These are phyloP conservation scores for Oryza brachyantha DNA, from an alignment of 176 grass and related monocot genomes.

Conservation along the genomic window DNA sequence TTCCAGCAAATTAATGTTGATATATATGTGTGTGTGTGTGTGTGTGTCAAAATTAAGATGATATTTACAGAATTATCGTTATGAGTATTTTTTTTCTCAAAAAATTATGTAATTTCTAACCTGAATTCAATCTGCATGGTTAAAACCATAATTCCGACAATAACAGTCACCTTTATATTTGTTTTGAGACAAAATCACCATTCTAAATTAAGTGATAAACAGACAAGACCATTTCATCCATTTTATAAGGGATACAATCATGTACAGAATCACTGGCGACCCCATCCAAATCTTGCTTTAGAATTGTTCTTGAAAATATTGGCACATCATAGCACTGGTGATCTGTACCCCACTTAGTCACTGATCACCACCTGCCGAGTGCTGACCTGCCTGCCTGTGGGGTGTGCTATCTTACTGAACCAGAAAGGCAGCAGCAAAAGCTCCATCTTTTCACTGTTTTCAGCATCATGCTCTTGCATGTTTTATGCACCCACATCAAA, in stretches of 20 bases:
- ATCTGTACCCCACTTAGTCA: conserved; percentile 26
- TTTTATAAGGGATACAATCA: not conserved
- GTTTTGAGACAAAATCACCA: not conserved
- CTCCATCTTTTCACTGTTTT: conserved; percentile 12
- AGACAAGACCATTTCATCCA: not conserved
- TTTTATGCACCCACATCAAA: conserved; percentile 19
- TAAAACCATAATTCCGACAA: not conserved
- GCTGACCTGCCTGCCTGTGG: not conserved
- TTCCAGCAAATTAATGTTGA: too few species aligned
- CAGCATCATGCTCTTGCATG: conserved; percentile 7
- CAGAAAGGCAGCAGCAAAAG: conserved; percentile 8
- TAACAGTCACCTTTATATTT: not conserved
- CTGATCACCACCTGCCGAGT: not conserved
- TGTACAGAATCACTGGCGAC: not conserved
- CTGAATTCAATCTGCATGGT: not conserved
- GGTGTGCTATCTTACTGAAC: not conserved
- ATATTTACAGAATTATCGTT: too few species aligned
- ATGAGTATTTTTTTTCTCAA: not conserved
- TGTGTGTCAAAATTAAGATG: too few species aligned
- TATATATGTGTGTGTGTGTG: too few species aligned
- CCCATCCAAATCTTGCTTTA: conserved; percentile 26
- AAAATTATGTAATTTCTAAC: not conserved
- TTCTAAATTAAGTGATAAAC: not conserved
- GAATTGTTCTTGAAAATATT: conserved; percentile 5
- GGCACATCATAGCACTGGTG: not conserved